phyloP scores from a whole-genome alignment of 441 rosid genomes.

The Populus trichocarpa region DNA sequence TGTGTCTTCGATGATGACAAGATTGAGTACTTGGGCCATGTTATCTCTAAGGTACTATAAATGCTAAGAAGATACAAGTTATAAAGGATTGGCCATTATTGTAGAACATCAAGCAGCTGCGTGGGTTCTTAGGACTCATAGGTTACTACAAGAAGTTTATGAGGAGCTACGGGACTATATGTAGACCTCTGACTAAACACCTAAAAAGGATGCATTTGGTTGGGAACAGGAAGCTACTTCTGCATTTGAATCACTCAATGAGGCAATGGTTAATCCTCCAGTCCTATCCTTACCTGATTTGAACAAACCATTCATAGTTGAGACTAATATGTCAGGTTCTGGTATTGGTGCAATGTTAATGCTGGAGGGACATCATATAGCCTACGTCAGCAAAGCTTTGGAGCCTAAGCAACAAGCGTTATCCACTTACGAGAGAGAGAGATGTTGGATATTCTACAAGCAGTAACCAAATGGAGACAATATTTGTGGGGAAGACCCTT shows the following conservation, averaged over 20 bases:
- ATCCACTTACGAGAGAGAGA: too few species aligned
- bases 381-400: background rate
- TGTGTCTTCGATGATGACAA: background rate
- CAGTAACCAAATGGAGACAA: too few species aligned
- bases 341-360: background rate
- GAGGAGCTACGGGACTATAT: background rate
- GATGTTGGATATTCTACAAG: too few species aligned
- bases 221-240: background rate
- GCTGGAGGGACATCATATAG: background rate
- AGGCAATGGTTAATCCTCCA: too few species aligned
- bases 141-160: background rate
- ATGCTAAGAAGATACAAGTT: background rate
- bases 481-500: too few species aligned
- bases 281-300: background rate
- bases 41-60: background rate
- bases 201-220: background rate
- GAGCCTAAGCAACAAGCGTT: background rate
- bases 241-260: background rate
- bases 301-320: background rate
- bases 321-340: background rate
- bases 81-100: background rate
- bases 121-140: background rate
- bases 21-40: slow-evolving; percentile 11
- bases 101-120: background rate
- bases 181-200: background rate